Evolutionary conservation across 1,284 basidiomycete genomes (phyloP), one percentile per base, ranked within the genome.

Genomic region (Anthracocystis panici-leucophaei): DNA sequence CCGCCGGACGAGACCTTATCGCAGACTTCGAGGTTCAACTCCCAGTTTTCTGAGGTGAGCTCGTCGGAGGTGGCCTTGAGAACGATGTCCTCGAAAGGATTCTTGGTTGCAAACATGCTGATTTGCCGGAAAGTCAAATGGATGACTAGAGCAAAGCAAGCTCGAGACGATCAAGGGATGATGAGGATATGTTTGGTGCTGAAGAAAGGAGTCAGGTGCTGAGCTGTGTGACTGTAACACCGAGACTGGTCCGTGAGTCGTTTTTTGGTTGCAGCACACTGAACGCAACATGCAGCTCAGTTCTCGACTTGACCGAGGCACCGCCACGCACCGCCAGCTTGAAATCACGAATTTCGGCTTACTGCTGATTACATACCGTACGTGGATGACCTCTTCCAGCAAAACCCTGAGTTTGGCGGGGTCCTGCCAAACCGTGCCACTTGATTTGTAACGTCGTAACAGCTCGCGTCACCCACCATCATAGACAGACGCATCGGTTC

Each of bases 1-100:
- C 93, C 92, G 71, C 97, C 95, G 12, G 94, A 93, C 12, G 90
- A 88, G 5, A 99, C 94, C 87, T 97, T 97, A 87, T 99, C 97
- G 84, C 95, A 97, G n/a, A 99, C 87, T 81, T 93, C 94, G 56
- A 98, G 86, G 73, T 97, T 94, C 65, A 95, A 88, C 85, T 95
- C 94, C 96, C 96, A 99, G 86, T 97, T 93, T 87, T 97, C 96
- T 65, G 89, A 89, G 1, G 95, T 95, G 61, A 95, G 88, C 85
- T 94, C 94, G 89, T 97, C 95, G 85, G 95, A 93, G 18, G 95
- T 97, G 29, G 95, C 93, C 87, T 96, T 95, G 80, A 87, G 93
- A 85, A 98, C 93, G 79, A 95, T 90, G 56, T 97, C 95, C 83
- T 98, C 95, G 87, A 96, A 98, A 12, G 94, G 90, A 82, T 93